Evolutionary conservation across 148 eudicot genomes (phyloP), one percentile per base, ranked within the genome.

Genomic region (Euryodendron excelsum): DNA sequence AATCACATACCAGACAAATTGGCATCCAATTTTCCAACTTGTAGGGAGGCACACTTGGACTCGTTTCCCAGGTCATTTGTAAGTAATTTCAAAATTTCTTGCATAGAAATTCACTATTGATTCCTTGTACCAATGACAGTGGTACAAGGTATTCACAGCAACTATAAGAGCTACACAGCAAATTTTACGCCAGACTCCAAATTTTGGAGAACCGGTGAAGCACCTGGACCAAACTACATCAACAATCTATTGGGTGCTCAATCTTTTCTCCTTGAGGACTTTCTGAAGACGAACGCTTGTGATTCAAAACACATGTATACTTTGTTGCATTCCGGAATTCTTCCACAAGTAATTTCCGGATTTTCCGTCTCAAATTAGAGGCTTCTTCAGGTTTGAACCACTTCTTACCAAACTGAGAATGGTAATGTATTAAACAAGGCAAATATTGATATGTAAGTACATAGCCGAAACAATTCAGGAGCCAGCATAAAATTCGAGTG

Each of bases 321-420:
- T 78, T 69, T 33, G 3, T 77, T 73, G 84, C 69, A 27, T 86
- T 85, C 30, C 14, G 65, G 69, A 94, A 89, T 82, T 89, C 85
- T 25, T 85, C 80, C 74, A 30, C 20, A 39, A 92, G 90, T 81
- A 93, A 69, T 31, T 61, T 73, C 63, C 81, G 83, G 25, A 94
- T 93, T 85, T 77, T 88, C 39, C 62, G 74, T 88, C 98, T 90
- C 82, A 94, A 86, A 79, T 75, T 53, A 30, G 98, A 94, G 10
- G 97, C 98, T 58, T 91, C 94, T 82, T 81, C 87, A 18, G 97
- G 94, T 82, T 67, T 85, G 83, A 94, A 94, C 98, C 98, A 94
- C 66, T 78, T 59, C 71, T 58, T 88, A 39, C 90, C 92, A 82
- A 94, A 88, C 98, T 94, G 89, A 80, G 13, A 69, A 55, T 7